phyloP scores from a whole-genome alignment of 2,329 filamentous ascomycete species.

The Aureobasidium melanogenum region DNA sequence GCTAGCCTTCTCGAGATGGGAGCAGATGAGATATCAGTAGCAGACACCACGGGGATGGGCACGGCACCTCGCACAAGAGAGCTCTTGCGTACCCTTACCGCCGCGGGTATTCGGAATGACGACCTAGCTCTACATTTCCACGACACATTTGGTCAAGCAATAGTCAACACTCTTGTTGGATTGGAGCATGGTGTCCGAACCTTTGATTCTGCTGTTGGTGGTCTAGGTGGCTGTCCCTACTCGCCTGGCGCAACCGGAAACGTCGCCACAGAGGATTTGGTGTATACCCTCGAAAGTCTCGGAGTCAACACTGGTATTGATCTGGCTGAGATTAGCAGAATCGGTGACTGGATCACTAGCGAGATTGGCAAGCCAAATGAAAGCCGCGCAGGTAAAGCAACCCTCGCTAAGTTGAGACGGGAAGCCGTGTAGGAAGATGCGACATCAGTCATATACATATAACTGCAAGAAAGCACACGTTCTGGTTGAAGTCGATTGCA shows the following conservation, averaged over 20 bases:
- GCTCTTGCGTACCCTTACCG: conserved; percentile 54
- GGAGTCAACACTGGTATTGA: conserved; percentile 69
- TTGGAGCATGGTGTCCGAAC: conserved; percentile 68
- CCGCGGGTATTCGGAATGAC: conserved; percentile 59
- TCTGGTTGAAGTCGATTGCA: not conserved
- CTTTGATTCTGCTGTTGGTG: conserved; percentile 73
- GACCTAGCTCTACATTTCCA: conserved; percentile 80
- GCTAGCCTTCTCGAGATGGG: conserved; percentile 68
- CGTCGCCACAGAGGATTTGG: conserved; percentile 74
- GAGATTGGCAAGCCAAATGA: conserved; percentile 55
- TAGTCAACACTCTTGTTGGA: conserved; percentile 72
- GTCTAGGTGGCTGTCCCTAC: conserved; percentile 77
- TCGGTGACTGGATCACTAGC: conserved; percentile 63
- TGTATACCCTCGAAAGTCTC: conserved; percentile 64
- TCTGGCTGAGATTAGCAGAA: conserved; percentile 55
- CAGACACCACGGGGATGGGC: conserved; percentile 86
- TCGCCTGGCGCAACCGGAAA: conserved; percentile 81
- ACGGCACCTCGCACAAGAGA: conserved; percentile 62
- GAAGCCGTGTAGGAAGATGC: not conserved
- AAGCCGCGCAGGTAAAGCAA: conserved; percentile 60
- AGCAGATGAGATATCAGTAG: conserved; percentile 81
- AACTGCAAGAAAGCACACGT: not conserved
- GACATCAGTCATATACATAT: not conserved
- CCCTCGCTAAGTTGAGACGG: conserved; percentile 16
- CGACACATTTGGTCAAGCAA: conserved; percentile 76